Conservation (phyloP, 805 yeast species). For the Teunomyces pallodes region DNA sequence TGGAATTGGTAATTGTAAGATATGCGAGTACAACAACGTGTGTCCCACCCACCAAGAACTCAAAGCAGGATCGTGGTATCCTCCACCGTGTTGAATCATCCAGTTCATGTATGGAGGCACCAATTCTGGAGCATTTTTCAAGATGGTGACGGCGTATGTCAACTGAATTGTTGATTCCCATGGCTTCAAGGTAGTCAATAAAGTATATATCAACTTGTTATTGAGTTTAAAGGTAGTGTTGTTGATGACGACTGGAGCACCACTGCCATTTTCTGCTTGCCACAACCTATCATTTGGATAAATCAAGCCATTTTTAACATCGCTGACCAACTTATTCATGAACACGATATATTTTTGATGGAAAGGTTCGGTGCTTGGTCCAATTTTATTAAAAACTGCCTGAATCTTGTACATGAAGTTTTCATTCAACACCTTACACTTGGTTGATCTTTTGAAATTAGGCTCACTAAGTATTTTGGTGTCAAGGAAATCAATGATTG, state of each 20-base stretch:
- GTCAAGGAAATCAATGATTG: conserved; percentile 48
- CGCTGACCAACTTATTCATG: conserved; percentile 48
- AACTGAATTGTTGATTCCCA: conserved; percentile 73
- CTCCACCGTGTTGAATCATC: conserved; percentile 54
- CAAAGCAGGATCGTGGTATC: conserved; percentile 74
- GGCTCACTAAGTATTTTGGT: conserved; percentile 55
- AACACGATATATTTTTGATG: conserved; percentile 43
- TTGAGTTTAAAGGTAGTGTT: conserved; percentile 55
- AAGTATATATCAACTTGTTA: conserved; percentile 64
- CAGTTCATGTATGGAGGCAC: conserved; percentile 66
- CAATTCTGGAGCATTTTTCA: conserved; percentile 62
- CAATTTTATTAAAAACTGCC: conserved; percentile 38
- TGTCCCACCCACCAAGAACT: conserved; percentile 83
- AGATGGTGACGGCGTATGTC: conserved; percentile 48
- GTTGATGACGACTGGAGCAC: conserved; percentile 47
- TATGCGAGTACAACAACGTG: conserved; percentile 56
- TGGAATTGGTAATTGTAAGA: conserved; percentile 60
- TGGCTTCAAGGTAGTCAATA: conserved; percentile 69
- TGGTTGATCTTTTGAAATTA: conserved; percentile 62
- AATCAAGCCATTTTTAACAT: conserved; percentile 46
- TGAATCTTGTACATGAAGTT: conserved; percentile 61
- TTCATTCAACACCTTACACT: conserved; percentile 76
- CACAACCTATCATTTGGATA: conserved; percentile 51
- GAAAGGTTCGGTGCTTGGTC: conserved; percentile 19
- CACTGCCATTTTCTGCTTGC: conserved; percentile 26